Evolutionary conservation across 2,329 filamentous ascomycete genomes (phyloP), one percentile per base, ranked within the genome.

Genomic region (Diaporthe sp.): DNA sequence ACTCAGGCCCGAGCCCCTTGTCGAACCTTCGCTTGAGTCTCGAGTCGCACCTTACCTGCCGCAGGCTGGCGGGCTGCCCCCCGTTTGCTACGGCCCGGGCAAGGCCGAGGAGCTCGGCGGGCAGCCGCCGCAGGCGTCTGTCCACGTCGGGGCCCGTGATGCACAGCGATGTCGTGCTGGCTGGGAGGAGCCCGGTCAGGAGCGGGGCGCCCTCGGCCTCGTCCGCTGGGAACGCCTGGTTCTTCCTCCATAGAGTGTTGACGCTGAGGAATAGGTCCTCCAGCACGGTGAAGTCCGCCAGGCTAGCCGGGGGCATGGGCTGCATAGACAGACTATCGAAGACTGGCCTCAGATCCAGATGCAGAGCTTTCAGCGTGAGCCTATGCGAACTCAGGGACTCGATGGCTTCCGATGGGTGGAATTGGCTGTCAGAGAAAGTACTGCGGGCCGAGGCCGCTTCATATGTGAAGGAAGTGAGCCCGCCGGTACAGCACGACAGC

Each of bases 11-110:
- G 1, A 53, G 22, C 15, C 65, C 65, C 0, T 8, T 13, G 46
- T 44, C 19, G 25, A 65, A 42, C 8, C 61, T 28, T 5, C 28
- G 25, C n/a, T 34, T 44, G n/a, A 44, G 31, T 17, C 17, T 28
- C 13, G 46, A 39, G 31, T 70, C 65, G 31, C 65, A 70, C 34
- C 65, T 70, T 25, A 70, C 49, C 6, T 28, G 28, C 37, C 44
- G 51, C 65, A 70, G 44, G 13, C 49, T 55, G 31, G 31, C 8
- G 34, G 42, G 49, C 65, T 17, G 25, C 22, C 46, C 65, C 8
- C 22, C 46, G 13, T 42, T 12, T 17, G 25, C 28, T 4, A 65
- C 60, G 19, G 39, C 25, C n/a, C 17, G 22, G 7, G 42, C 37
- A 17, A 65, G 39, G 25, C 15, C 60, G 42, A 65, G n/a, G n/a